phyloP scores from a whole-genome alignment of 2,329 filamentous ascomycete species.

The Fusarium domesticum region DNA sequence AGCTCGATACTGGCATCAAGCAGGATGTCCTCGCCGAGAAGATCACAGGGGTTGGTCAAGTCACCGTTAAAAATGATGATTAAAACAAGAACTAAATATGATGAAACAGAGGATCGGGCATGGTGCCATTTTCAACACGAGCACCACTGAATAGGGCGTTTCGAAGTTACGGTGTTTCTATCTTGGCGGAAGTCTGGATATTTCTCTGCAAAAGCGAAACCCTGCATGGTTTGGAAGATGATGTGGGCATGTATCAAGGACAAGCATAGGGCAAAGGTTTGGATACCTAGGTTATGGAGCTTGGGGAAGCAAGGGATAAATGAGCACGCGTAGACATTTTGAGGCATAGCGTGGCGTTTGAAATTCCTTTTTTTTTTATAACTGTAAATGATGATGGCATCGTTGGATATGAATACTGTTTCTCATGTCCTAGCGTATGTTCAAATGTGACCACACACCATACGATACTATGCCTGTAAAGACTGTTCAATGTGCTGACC shows the following conservation, averaged over 20 bases:
- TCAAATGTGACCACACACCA: no score
- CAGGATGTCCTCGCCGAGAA: slow-evolving; percentile 54
- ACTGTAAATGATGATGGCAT: slow-evolving; percentile 12
- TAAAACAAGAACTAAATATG: slow-evolving; percentile 32
- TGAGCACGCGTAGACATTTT: slow-evolving; percentile 13
- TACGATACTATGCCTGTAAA: no score
- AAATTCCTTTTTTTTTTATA: slow-evolving; percentile 17
- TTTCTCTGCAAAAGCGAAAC: background rate
- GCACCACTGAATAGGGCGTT: slow-evolving; percentile 8
- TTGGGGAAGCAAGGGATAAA: slow-evolving; percentile 1
- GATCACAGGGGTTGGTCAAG: slow-evolving; percentile 57
- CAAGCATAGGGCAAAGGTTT: background rate
- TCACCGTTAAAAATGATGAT: slow-evolving; percentile 43
- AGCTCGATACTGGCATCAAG: slow-evolving; percentile 26
- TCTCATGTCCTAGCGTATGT: no score
- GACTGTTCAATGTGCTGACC: slow-evolving; percentile 1
- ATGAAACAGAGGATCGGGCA: slow-evolving; percentile 18
- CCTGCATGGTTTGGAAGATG: background rate
- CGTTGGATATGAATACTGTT: no score
- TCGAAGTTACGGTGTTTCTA: slow-evolving; percentile 13
- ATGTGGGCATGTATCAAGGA: background rate
- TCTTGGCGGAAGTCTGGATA: background rate
- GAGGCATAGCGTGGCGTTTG: slow-evolving; percentile 37
- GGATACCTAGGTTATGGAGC: no score
- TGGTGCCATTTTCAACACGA: slow-evolving; percentile 11